phyloP scores from a whole-genome alignment of 1,284 basidiomycete species.

The Irpex sp. region DNA sequence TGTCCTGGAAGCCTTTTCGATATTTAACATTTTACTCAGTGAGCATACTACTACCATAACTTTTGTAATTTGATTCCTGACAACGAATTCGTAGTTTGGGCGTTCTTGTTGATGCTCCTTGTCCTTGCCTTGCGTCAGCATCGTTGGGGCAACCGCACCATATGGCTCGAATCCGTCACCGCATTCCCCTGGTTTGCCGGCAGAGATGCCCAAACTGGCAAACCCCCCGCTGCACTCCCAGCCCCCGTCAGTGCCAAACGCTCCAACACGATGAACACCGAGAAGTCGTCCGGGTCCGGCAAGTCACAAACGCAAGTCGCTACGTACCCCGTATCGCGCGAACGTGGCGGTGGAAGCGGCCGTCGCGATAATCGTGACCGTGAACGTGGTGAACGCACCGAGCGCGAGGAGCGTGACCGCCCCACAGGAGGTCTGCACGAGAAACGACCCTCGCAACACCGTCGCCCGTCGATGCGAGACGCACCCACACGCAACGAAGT shows the following conservation, averaged over 20 bases:
- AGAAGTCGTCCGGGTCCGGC: neutral
- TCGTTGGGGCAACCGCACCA: slow-evolving; percentile 58
- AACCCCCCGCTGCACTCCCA: slow-evolving; percentile 27
- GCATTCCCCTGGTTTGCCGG: slow-evolving; percentile 67
- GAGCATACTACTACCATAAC: slow-evolving; percentile 23
- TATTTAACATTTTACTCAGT: slow-evolving; percentile 73
- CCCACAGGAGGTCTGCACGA: slow-evolving; percentile 3
- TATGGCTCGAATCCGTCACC: slow-evolving; percentile 74
- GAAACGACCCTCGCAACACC: slow-evolving; percentile 12
- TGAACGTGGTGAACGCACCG: neutral
- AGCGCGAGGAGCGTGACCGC: slow-evolving; percentile 1
- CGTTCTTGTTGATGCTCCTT: slow-evolving; percentile 57
- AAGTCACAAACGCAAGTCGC: neutral
- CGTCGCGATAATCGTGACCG: neutral
- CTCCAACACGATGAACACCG: slow-evolving; percentile 20
- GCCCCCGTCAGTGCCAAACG: slow-evolving; percentile 31
- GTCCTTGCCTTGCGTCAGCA: slow-evolving; percentile 64
- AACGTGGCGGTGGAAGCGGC: slow-evolving; percentile 16
- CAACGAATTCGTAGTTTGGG: slow-evolving; percentile 45
- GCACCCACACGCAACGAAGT: slow-evolving; percentile 28
- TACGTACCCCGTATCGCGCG: neutral
- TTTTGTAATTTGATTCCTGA: neutral
- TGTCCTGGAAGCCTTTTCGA: slow-evolving; percentile 71
- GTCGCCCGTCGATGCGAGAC: slow-evolving; percentile 13
- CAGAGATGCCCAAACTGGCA: slow-evolving; percentile 25